Evolutionary conservation across 129 eudicot genomes (phyloP).

Genomic region (Escallonia herrerae): DNA sequence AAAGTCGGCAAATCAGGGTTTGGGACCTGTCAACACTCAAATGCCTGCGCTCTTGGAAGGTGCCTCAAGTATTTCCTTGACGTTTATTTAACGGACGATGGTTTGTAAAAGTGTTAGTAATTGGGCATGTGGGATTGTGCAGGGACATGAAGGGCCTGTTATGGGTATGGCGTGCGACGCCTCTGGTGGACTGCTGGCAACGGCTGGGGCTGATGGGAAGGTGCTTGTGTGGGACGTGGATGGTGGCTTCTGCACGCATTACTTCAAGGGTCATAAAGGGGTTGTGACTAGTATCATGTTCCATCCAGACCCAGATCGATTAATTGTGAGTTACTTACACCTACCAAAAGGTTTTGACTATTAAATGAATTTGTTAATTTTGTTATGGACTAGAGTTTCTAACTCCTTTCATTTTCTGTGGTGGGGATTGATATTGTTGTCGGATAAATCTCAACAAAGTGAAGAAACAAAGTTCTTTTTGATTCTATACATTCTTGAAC

Average conservation of each 20-base stretch:
- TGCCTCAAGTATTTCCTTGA: not conserved
- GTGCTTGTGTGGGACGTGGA: conserved; percentile 94
- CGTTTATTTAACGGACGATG: no score
- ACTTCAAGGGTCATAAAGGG: conserved; percentile 77
- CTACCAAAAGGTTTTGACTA: not conserved
- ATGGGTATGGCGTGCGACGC: conserved; percentile 85
- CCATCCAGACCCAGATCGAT: conserved; percentile 68
- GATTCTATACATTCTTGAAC: no score
- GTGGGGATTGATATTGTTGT: no score
- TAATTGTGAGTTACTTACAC: conserved; percentile 41
- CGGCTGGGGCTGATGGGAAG: conserved; percentile 85
- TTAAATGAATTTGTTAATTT: not conserved
- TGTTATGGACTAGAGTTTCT: not conserved
- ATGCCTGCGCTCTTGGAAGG: conserved; percentile 95
- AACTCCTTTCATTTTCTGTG: no score
- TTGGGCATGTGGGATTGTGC: conserved; percentile 10
- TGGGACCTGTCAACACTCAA: conserved; percentile 77
- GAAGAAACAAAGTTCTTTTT: no score
- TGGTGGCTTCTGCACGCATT: conserved; percentile 87
- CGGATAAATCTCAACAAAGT: no score
- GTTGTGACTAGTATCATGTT: conserved; percentile 64
- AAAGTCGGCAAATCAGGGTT: conserved; percentile 79
- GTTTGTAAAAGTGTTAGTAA: not conserved
- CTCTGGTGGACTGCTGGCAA: conserved; percentile 85
- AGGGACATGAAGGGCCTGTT: conserved; percentile 91